These are phyloP conservation scores for Suhomyces bolitotheri DNA, from an alignment of 1,139 yeast species.

Conservation along the genomic window DNA sequence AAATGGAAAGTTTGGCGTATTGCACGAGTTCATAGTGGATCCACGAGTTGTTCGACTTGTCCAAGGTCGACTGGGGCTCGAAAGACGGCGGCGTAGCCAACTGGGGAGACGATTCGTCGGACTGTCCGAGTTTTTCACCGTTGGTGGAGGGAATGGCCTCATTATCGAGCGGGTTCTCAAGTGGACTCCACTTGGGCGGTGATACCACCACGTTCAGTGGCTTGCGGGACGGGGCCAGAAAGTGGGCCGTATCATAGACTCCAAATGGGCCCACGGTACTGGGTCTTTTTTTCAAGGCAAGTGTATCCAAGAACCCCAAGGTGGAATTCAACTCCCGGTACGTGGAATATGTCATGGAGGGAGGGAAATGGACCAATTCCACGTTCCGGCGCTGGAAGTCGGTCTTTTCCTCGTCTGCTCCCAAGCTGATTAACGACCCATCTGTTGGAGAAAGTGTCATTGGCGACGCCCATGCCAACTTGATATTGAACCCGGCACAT, in stretches of 20 bases:
- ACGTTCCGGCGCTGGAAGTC: slow-evolving; percentile 41
- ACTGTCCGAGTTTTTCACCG: too few species aligned
- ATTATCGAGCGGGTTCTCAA: neutral
- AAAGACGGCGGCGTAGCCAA: neutral
- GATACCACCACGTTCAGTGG: neutral
- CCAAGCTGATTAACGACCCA: slow-evolving; percentile 23
- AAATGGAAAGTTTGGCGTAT: slow-evolving; percentile 42
- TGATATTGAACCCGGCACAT: slow-evolving; percentile 45
- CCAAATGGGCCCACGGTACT: slow-evolving; percentile 37
- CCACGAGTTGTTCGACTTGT: slow-evolving; percentile 30
- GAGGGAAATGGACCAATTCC: slow-evolving; percentile 37
- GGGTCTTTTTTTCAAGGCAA: neutral
- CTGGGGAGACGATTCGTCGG: slow-evolving; percentile 1
- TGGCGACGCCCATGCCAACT: slow-evolving; percentile 44
- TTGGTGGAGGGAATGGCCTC: neutral
- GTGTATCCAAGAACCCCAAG: slow-evolving; percentile 30
- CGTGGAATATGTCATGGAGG: slow-evolving; percentile 32
- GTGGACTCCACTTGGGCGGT: neutral
- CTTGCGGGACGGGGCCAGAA: neutral
- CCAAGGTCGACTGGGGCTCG: slow-evolving; percentile 17
- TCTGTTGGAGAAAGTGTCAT: slow-evolving; percentile 25
- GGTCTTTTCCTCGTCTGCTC: slow-evolving; percentile 20
- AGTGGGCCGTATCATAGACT: slow-evolving; percentile 18
- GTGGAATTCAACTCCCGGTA: slow-evolving; percentile 29
- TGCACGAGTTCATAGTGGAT: slow-evolving; percentile 39